Percentiles rank a stretch among this genome's conserved stretches.
Evolutionary conservation across 257 asterid genomes (phyloP).

Genomic region (Cynanchum wilfordii): DNA sequence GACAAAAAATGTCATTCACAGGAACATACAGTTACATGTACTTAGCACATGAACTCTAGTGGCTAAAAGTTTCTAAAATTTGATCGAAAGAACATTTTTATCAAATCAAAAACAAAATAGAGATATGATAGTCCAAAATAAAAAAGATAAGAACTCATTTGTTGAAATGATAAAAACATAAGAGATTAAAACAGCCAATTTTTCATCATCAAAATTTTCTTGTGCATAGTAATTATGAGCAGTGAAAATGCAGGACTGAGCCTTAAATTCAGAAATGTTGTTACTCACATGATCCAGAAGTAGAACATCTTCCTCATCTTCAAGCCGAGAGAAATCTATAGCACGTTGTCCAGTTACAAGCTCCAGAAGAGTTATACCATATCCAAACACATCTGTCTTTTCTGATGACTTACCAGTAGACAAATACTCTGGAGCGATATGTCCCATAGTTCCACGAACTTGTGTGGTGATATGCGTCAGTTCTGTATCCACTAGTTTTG

Average conservation of each 20-base stretch:
- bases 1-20: no score
- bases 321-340: conserved; percentile 77
- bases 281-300: conserved; percentile 76
- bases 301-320: conserved; percentile 91
- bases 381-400: conserved; percentile 88
- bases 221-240: neutral
- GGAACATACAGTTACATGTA: no score
- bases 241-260: neutral
- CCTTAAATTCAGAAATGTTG: neutral
- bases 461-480: conserved; percentile 80
- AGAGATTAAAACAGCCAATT: no score
- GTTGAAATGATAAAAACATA: no score
- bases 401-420: conserved; percentile 89
- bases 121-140: no score
- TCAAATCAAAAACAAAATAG: no score
- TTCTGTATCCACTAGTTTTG: conserved; percentile 66
- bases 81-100: no score
- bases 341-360: conserved; percentile 91
- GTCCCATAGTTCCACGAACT: conserved; percentile 98
- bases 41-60: no score
- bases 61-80: no score
- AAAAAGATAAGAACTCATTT: no score
- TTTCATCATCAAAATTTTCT: no score
- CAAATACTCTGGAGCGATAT: conserved; percentile 85
- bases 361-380: conserved; percentile 83